These are phyloP conservation scores for Blepharisma undulans DNA, from an alignment of 169 alveolate genomes.

Conservation along the genomic window DNA sequence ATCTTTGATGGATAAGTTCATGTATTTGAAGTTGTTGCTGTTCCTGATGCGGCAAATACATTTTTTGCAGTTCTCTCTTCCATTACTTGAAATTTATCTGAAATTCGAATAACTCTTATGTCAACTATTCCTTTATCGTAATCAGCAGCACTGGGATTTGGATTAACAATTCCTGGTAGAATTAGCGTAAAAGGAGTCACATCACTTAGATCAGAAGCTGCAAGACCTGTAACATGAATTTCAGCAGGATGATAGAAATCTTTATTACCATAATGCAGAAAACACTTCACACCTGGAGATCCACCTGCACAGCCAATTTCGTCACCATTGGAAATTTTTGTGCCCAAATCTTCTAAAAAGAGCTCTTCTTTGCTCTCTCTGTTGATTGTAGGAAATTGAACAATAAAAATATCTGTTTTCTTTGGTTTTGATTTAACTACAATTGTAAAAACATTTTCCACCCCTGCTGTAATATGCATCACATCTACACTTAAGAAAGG, in stretches of 20 bases:
- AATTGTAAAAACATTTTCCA: not conserved
- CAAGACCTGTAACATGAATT: not conserved
- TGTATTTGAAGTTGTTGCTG: not conserved
- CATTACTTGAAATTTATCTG: not conserved
- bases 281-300: not conserved
- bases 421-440: not conserved
- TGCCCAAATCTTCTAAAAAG: not conserved
- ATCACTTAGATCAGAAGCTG: not conserved
- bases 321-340: not conserved
- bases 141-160: not conserved
- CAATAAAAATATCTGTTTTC: not conserved
- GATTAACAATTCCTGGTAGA: not conserved
- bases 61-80: not conserved
- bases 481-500: not conserved
- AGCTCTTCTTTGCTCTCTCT: not conserved
- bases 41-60: not conserved
- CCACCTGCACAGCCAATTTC: not conserved
- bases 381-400: not conserved
- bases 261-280: not conserved
- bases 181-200: not conserved
- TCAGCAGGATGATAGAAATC: not conserved
- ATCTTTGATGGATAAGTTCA: not conserved
- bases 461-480: not conserved
- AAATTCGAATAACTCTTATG: not conserved
- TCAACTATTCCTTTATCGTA: not conserved